Evolutionary conservation across 257 asterid species (phyloP).

Genomic region (Dorcoceras hygrometricum): DNA sequence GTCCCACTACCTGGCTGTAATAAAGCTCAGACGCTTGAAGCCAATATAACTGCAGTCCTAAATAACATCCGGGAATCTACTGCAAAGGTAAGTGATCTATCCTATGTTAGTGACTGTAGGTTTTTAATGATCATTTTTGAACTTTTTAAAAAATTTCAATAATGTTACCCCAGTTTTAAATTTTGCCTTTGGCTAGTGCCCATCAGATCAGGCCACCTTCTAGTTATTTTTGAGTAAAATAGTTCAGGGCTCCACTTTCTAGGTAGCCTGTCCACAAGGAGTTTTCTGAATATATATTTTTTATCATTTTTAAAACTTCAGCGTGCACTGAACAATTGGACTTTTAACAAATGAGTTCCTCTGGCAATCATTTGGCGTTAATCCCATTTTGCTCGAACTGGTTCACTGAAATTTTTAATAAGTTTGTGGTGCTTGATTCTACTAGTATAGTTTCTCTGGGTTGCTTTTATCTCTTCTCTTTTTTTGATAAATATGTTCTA

Average conservation of each 20-base stretch:
- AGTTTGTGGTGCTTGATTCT: not conserved
- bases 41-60: constrained; percentile 59
- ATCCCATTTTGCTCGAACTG: not conserved
- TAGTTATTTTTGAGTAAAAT: no score
- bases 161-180: constrained; percentile 13
- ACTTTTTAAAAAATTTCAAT: constrained; percentile 5
- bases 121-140: constrained; percentile 7
- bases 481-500: constrained; percentile 13
- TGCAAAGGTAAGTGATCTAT: constrained; percentile 54
- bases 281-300: no score
- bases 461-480: not conserved
- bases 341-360: not conserved
- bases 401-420: no score
- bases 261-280: not conserved
- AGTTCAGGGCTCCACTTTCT: not conserved
- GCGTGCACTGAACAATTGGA: not conserved
- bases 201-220: not conserved
- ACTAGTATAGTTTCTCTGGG: no score
- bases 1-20: constrained; percentile 82
- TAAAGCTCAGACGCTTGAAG: constrained; percentile 86
- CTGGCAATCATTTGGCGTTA: not conserved
- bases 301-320: not conserved
- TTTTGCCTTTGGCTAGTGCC: not conserved
- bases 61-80: constrained; percentile 70
- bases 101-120: constrained; percentile 12